These are phyloP conservation scores for Backusella circina DNA, from an alignment of 192 early-diverging fungal genomes.

Conservation along the genomic window DNA sequence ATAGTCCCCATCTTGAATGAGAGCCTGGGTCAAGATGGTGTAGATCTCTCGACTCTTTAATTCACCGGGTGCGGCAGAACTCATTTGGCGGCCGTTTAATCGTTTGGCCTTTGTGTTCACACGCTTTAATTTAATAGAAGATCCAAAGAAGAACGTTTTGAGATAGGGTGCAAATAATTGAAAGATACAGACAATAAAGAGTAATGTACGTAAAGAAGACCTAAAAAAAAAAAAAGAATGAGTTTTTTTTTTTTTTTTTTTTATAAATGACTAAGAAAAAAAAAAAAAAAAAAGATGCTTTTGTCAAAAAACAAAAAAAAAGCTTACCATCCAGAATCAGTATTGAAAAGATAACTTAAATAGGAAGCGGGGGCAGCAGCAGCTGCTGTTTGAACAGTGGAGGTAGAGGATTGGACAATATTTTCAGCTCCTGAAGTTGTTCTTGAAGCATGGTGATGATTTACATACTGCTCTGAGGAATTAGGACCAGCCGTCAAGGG, in stretches of 20 bases:
- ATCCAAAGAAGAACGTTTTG: slow-evolving; percentile 8
- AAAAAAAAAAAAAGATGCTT: too few relatives aligned
- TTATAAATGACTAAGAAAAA: not conserved
- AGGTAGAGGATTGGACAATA: not conserved
- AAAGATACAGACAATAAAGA: slow-evolving; percentile 14
- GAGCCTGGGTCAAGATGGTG: not conserved
- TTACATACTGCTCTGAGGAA: slow-evolving; percentile 14
- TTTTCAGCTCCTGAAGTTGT: not conserved
- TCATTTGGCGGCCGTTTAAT: not conserved
- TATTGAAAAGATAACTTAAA: slow-evolving; percentile 4
- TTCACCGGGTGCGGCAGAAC: slow-evolving; percentile 4
- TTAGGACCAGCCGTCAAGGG: slow-evolving; percentile 28
- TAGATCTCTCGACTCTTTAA: slow-evolving; percentile 13
- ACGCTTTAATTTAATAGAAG: slow-evolving; percentile 10
- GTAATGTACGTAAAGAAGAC: not conserved
- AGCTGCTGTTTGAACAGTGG: not conserved
- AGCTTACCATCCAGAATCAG: slow-evolving; percentile 7
- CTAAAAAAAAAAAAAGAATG: not conserved
- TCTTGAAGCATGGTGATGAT: slow-evolving; percentile 30
- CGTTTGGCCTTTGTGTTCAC: not conserved
- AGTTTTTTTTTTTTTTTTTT: not conserved
- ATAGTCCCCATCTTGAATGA: not conserved
- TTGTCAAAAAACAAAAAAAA: not conserved
- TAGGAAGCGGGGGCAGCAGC: not conserved
- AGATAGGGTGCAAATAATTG: slow-evolving; percentile 18